Evolutionary conservation across 371 early-diverging fungal genomes (phyloP).

Genomic region (Cokeromyces recurvatus): DNA sequence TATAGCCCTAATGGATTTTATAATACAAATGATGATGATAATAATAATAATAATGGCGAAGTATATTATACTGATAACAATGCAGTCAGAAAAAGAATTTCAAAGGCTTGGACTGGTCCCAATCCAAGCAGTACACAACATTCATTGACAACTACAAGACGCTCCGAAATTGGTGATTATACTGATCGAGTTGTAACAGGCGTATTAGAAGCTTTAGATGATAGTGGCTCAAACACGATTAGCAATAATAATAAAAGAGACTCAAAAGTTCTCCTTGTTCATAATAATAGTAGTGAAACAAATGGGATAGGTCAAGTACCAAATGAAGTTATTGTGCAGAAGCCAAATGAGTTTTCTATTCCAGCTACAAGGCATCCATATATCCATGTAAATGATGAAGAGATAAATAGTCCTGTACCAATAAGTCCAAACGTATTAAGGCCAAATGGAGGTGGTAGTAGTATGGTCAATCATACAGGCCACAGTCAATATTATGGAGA

Average conservation of each 20-base stretch:
- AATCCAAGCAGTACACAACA: no score
- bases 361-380: slow-evolving; percentile 16
- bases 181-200: slow-evolving; percentile 26
- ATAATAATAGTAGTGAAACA: no score
- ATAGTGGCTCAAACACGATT: no score
- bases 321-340: slow-evolving; percentile 34
- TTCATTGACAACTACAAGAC: slow-evolving; percentile 4
- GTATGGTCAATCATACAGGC: slow-evolving; percentile 17
- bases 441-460: no score
- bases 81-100: slow-evolving; percentile 2
- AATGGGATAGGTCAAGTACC: slow-evolving; percentile 37
- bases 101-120: slow-evolving; percentile 11
- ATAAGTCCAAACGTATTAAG: no score
- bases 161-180: slow-evolving; percentile 31
- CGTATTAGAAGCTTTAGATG: slow-evolving; percentile 20
- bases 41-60: neutral
- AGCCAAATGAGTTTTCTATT: slow-evolving; percentile 39
- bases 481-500: no score
- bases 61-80: neutral
- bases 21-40: slow-evolving; percentile 4
- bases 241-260: slow-evolving; percentile 1
- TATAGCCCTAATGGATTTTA: slow-evolving; percentile 10
- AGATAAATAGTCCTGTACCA: no score
- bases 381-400: no score
- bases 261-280: slow-evolving; percentile 10